These are phyloP conservation scores for Tylopilus felleus DNA, from an alignment of 768 basidiomycete species.

Conservation along the genomic window DNA sequence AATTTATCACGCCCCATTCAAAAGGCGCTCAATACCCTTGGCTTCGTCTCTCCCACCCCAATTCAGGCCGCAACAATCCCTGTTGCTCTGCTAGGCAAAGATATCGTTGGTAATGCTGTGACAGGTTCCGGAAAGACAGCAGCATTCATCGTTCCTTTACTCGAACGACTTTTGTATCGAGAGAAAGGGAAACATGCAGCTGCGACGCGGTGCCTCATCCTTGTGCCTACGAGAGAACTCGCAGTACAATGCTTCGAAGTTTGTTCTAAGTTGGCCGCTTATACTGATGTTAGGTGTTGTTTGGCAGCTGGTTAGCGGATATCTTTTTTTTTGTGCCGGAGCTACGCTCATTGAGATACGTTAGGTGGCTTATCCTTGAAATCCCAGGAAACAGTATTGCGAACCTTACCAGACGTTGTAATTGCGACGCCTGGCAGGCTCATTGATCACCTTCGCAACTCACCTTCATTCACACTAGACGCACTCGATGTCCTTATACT, in stretches of 20 bases:
- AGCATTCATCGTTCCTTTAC: conserved; percentile 91
- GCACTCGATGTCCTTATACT: conserved; percentile 90
- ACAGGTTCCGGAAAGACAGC: conserved; percentile 99
- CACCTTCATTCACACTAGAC: conserved; percentile 88
- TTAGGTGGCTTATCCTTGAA: conserved; percentile 91
- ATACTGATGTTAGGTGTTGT: conserved; percentile 88
- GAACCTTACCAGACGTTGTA: conserved; percentile 86
- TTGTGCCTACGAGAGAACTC: conserved; percentile 93
- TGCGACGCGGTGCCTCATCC: conserved; percentile 83
- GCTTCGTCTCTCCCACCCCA: conserved; percentile 84
- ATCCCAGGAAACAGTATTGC: conserved; percentile 81
- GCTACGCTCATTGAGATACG: conserved; percentile 5
- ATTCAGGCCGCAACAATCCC: conserved; percentile 95
- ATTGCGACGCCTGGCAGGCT: conserved; percentile 97
- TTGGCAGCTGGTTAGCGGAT: conserved; percentile 76
- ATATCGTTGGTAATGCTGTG: conserved; percentile 92
- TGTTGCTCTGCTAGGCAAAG: conserved; percentile 89
- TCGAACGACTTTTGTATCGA: conserved; percentile 89
- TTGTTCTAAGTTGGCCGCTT: conserved; percentile 75
- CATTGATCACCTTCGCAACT: conserved; percentile 96
- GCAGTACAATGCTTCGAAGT: conserved; percentile 96
- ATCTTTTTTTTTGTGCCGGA: not conserved
- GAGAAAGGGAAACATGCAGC: conserved; percentile 86
- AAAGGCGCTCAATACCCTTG: conserved; percentile 81
- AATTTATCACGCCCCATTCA: conserved; percentile 93